Base-by-base conservation (phyloP, 2,329 filamentous ascomycete genomes). In the Albifimbria verrucaria region DNA sequence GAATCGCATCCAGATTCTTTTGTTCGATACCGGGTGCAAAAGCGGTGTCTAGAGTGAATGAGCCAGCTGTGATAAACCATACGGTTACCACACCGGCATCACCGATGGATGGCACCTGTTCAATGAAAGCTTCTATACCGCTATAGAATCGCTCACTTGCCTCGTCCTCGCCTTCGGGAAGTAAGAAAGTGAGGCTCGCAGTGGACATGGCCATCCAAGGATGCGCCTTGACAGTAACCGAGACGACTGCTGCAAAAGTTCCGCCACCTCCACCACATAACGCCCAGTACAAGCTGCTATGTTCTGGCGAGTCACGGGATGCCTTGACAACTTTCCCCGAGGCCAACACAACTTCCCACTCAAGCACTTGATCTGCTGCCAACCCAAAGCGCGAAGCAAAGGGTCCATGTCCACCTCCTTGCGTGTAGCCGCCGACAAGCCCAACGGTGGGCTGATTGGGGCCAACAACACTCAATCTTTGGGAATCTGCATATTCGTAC, bases 281-380 rank as follows among this genome's bases (percentile, higher is more conserved):
- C 2, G 83, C 84, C 82, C 82, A 87, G 68, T 81, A 86, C 2
- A 87, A 69, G 48, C 85, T 82, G 0, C 69, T 48, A 54, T 86
- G 78, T 18, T 76, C 53, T 1, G 64, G 61, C 2, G 68, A 72
- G 26, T 32, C 15, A n/a, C n/a, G n/a, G 4, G 70, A 76, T 1
- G 79, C 80, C 3, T 64, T 73, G 2, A 83, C 52, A 15, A 75
- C 58, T 15, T 69, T 50, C 1, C 82, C 81, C n/a, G 62, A 60
- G 0, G 72, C 76, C 4, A 75, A 78, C 10, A 86, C 72, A 1
- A 84, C 77, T 53, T 82, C 73, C 54, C 70, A 78, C 55, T 78
- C 70, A 2, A 86, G 66, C 0, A 77, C 72, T 49, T 85, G 76
- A 60, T 86, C 83, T 1, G 80, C 80, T 15, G 65, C 77, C 2